A percentile compares a stretch with the other conserved stretches of the same genome.
phyloP scores from a whole-genome alignment of 768 basidiomycete genomes.

The Termitomyces sp. region DNA sequence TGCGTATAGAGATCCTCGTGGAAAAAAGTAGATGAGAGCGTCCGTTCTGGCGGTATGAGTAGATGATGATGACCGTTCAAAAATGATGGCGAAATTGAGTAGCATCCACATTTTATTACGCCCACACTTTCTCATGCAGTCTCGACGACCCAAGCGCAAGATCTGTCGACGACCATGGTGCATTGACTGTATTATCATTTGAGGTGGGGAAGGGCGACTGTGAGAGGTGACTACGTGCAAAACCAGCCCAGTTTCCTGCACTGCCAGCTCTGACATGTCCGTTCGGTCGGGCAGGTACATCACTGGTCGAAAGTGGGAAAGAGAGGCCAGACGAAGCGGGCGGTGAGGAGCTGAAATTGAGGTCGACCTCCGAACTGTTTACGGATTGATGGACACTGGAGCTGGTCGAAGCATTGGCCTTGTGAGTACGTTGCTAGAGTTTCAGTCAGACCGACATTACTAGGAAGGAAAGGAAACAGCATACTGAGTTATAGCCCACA shows the following conservation, averaged over 20 bases:
- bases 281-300: constrained; percentile 46
- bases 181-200: constrained; percentile 53
- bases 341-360: constrained; percentile 58
- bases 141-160: constrained; percentile 49
- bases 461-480: constrained; percentile 19
- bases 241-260: constrained; percentile 75
- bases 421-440: constrained; percentile 43
- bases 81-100: constrained; percentile 19
- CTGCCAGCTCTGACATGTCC: constrained; percentile 79
- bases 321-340: constrained; percentile 39
- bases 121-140: constrained; percentile 62
- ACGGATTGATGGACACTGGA: constrained; percentile 71
- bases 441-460: constrained; percentile 5
- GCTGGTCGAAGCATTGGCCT: constrained; percentile 41
- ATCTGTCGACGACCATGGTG: constrained; percentile 60
- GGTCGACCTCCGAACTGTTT: constrained; percentile 66
- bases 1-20: constrained; percentile 21
- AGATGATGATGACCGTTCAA: constrained; percentile 28
- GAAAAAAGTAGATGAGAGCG: constrained; percentile 23
- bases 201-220: constrained; percentile 53
- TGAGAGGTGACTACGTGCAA: constrained; percentile 53
- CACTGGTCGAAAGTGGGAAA: constrained; percentile 43
- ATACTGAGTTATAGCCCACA: constrained; percentile 71
- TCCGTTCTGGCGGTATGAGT: constrained; percentile 44
- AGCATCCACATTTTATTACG: constrained; percentile 28